phyloP scores from a whole-genome alignment of 2,329 filamentous ascomycete genomes.

The Esteya vermicola region DNA sequence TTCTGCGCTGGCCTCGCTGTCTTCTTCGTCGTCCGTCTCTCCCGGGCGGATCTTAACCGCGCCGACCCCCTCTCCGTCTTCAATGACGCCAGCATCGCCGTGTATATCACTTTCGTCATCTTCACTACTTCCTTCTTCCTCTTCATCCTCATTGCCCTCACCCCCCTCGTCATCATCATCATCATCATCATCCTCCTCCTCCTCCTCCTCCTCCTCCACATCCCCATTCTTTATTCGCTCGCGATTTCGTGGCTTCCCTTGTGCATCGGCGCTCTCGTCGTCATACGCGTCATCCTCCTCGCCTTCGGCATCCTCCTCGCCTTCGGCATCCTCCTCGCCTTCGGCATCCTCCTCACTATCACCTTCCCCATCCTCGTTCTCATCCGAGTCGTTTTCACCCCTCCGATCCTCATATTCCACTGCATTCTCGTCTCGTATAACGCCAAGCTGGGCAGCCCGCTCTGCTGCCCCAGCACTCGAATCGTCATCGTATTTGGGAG shows the following conservation, averaged over 20 bases:
- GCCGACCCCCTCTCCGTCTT: slow-evolving; percentile 39
- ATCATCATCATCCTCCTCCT: slow-evolving; percentile 15
- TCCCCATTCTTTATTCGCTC: slow-evolving; percentile 6
- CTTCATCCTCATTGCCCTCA: slow-evolving; percentile 11
- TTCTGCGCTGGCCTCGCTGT: slow-evolving; percentile 22
- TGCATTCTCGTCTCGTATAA: slow-evolving; percentile 16
- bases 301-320: too few species aligned
- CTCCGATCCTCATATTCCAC: too few species aligned
- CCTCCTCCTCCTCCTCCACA: slow-evolving; percentile 18
- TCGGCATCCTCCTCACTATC: slow-evolving; percentile 17
- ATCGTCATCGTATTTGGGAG: slow-evolving; percentile 14
- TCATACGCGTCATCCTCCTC: too few species aligned
- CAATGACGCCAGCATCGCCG: slow-evolving; percentile 23
- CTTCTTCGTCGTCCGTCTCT: slow-evolving; percentile 31
- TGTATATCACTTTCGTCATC: slow-evolving; percentile 12
- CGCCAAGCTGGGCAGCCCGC: slow-evolving; percentile 15
- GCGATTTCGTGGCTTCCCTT: neutral
- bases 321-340: slow-evolving; percentile 17
- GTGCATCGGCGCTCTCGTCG: too few species aligned
- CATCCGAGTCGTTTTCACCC: slow-evolving; percentile 15
- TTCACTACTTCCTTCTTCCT: slow-evolving; percentile 19
- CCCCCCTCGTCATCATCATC: slow-evolving; percentile 17
- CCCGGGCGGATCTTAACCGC: slow-evolving; percentile 42
- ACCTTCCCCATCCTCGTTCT: slow-evolving; percentile 20
- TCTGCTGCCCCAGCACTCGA: slow-evolving; percentile 16